These are phyloP conservation scores for Sclerotinia sclerotiorum DNA, from an alignment of 2,329 filamentous ascomycete species.

Conservation along the genomic window DNA sequence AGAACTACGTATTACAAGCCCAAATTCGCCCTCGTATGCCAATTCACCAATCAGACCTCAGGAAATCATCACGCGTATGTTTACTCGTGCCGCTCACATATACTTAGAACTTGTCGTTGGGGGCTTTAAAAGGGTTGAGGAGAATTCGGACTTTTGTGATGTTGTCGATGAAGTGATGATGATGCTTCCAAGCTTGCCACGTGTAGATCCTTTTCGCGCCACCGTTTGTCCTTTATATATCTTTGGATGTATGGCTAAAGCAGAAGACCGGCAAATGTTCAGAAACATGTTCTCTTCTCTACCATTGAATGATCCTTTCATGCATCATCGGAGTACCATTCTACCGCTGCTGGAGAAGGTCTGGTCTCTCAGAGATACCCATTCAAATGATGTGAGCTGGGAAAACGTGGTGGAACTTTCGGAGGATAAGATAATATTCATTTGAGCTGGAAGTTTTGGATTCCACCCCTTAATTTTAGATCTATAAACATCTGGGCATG, in stretches of 20 bases:
- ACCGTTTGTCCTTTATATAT: conserved; percentile 36
- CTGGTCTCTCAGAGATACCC: conserved; percentile 29
- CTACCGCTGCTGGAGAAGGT: conserved; percentile 36
- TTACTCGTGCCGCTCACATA: conserved; percentile 32
- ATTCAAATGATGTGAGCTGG: conserved; percentile 16
- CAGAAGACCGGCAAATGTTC: conserved; percentile 34
- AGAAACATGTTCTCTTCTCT: conserved; percentile 32
- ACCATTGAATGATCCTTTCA: conserved; percentile 33
- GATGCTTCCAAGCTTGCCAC: conserved; percentile 29
- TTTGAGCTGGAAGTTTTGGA: background rate
- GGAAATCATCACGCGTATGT: conserved; percentile 32
- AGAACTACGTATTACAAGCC: conserved; percentile 26
- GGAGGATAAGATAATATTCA: conserved; percentile 9
- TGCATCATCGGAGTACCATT: conserved; percentile 35
- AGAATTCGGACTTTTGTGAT: conserved; percentile 21
- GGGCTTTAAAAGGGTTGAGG: conserved; percentile 29
- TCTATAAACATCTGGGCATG: background rate
- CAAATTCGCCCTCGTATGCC: background rate
- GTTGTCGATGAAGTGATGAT: conserved; percentile 30
- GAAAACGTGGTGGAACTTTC: conserved; percentile 7
- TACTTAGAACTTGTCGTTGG: conserved; percentile 36
- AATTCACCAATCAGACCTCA: background rate
- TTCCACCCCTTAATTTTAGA: background rate
- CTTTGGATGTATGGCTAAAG: conserved; percentile 32
- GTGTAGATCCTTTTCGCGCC: conserved; percentile 27